phyloP scores from a whole-genome alignment of 2,329 filamentous ascomycete genomes.

The Pseudopyricularia cyperi region DNA sequence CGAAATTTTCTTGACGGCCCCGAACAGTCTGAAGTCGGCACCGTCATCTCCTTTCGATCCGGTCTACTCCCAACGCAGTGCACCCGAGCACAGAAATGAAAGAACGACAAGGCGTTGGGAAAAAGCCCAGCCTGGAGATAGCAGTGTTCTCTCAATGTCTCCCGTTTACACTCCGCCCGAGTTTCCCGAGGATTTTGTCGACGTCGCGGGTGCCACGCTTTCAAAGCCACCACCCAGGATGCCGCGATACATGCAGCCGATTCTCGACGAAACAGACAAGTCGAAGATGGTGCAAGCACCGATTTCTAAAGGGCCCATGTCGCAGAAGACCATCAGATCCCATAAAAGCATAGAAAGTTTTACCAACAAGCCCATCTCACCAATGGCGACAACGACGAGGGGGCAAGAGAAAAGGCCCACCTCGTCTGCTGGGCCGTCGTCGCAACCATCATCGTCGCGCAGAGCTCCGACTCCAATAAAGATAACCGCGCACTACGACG shows the following conservation, averaged over 20 bases:
- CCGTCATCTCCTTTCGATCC: not conserved
- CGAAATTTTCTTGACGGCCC: not conserved
- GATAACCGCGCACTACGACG: not conserved
- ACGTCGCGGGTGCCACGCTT: not conserved
- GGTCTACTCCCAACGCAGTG: not conserved
- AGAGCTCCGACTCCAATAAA: not conserved
- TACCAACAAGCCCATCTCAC: not conserved
- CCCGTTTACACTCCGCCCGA: not conserved
- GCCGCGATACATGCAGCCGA: no score
- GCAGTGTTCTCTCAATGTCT: no score
- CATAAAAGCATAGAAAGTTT: not conserved
- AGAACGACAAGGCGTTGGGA: not conserved
- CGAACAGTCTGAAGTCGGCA: not conserved
- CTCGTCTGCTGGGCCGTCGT: not conserved
- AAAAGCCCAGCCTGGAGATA: not conserved
- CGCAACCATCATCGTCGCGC: not conserved
- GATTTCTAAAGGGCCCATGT: not conserved
- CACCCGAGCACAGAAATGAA: not conserved
- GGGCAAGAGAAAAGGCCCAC: not conserved
- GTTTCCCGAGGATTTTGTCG: not conserved
- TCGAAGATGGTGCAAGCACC: no score
- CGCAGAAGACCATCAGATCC: slow-evolving; percentile 1
- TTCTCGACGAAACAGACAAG: not conserved
- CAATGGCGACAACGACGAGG: not conserved
- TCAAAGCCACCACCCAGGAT: no score